These are phyloP conservation scores for Silene noctiflora DNA, from an alignment of 179 eudicot genomes.

Conservation along the genomic window DNA sequence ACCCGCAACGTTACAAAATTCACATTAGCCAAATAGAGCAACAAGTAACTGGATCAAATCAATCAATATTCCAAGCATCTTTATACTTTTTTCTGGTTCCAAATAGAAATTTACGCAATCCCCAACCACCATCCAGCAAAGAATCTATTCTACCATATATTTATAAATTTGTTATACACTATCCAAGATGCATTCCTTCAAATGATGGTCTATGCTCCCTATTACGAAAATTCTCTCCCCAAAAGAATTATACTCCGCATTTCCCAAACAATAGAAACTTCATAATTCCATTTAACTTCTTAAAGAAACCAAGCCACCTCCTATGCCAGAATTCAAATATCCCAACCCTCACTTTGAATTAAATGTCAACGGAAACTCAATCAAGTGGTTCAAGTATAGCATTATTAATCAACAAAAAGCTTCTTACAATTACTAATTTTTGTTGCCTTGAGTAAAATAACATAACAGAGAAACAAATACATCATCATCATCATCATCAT, in stretches of 20 bases:
- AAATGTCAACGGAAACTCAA: background rate
- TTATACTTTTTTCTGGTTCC: background rate
- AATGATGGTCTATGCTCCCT: constrained; percentile 2
- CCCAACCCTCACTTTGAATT: background rate
- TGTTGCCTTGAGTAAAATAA: background rate
- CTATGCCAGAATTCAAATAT: background rate
- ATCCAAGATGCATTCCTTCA: background rate
- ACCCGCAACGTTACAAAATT: background rate
- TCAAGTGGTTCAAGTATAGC: background rate
- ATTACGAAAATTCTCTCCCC: background rate
- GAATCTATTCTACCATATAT: background rate
- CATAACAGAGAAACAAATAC: background rate
- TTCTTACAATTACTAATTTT: background rate
- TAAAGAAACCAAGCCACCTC: background rate
- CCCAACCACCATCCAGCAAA: background rate
- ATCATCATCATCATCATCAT: background rate
- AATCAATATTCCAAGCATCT: background rate
- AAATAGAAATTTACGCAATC: background rate
- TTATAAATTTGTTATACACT: too few species aligned
- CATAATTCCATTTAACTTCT: background rate
- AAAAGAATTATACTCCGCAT: background rate
- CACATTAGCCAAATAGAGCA: background rate
- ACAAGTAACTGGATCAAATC: background rate
- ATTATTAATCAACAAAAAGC: background rate
- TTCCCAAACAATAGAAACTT: background rate